Evolutionary conservation across 768 basidiomycete genomes (phyloP).

Genomic region (Mycena indigotica): DNA sequence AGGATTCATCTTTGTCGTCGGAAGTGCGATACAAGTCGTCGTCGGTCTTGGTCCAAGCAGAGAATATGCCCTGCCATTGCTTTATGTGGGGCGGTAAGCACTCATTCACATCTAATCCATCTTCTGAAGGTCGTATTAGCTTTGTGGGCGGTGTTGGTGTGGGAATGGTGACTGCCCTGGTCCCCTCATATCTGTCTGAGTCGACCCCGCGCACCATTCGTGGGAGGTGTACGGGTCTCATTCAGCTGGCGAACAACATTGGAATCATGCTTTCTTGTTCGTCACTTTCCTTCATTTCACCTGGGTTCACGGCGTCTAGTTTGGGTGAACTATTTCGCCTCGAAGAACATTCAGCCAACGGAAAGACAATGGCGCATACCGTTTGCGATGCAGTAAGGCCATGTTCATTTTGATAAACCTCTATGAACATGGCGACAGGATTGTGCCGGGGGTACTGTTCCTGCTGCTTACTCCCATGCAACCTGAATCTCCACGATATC

Average conservation of each 20-base stretch:
- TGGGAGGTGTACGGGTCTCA: constrained; percentile 51
- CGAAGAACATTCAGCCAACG: constrained; percentile 37
- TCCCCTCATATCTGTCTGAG: constrained; percentile 56
- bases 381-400: constrained; percentile 48
- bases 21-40: constrained; percentile 49
- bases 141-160: constrained; percentile 66
- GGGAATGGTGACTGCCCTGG: constrained; percentile 53
- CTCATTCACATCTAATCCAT: background rate
- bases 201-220: constrained; percentile 49
- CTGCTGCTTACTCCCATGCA: constrained; percentile 48
- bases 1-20: constrained; percentile 49
- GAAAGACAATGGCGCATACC: constrained; percentile 57
- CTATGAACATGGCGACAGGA: constrained; percentile 26
- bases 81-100: constrained; percentile 16
- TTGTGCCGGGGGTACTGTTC: constrained; percentile 55
- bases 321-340: constrained; percentile 51
- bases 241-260: constrained; percentile 42
- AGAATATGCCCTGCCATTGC: constrained; percentile 1
- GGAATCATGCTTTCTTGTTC: constrained; percentile 41
- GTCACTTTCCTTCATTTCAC: constrained; percentile 11
- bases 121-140: constrained; percentile 42
- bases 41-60: constrained; percentile 38
- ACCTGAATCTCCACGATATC: constrained; percentile 60
- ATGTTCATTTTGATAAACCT: too few species aligned
- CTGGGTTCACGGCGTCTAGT: constrained; percentile 26